Percentiles rank a stretch among this genome's conserved stretches.
Conservation (phyloP, 2,329 filamentous ascomycete genomes). For the Zymoseptoria tritici region DNA sequence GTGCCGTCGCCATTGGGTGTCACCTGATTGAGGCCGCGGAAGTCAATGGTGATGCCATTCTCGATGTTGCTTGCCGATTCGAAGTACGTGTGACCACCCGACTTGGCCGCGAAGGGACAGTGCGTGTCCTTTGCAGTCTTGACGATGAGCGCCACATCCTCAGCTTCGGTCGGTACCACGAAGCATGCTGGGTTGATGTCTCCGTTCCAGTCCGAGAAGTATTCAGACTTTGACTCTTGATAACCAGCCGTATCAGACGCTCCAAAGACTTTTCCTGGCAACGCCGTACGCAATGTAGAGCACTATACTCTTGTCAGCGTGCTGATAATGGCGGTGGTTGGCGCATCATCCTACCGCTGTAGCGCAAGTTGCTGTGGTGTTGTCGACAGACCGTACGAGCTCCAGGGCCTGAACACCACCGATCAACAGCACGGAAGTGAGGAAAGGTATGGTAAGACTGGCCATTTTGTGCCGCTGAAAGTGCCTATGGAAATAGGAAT, state of each 20-base stretch:
- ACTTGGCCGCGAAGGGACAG: conserved; percentile 17
- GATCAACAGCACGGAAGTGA: background rate
- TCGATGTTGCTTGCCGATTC: conserved; percentile 18
- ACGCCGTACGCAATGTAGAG: background rate
- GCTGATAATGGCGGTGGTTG: background rate
- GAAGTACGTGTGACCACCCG: conserved; percentile 20
- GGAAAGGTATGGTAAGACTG: background rate
- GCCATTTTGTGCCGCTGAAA: background rate
- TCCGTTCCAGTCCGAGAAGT: background rate
- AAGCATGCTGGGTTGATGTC: background rate
- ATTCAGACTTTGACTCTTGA: background rate
- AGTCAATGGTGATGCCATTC: conserved; percentile 20
- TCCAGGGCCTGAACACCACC: background rate
- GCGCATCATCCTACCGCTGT: background rate
- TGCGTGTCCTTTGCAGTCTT: background rate
- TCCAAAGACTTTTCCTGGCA: background rate
- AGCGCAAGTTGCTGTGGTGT: background rate
- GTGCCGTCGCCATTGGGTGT: conserved; percentile 8
- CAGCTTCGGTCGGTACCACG: conserved; percentile 1
- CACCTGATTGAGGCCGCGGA: conserved; percentile 14
- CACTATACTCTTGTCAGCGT: background rate
- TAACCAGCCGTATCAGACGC: background rate
- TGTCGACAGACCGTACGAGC: background rate
- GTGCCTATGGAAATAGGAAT: background rate
- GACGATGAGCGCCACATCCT: background rate